Percentiles rank a stretch among this genome's conserved stretches.
These are phyloP conservation scores for Sambucus nigra DNA, from an alignment of 129 eudicot genomes.

Conservation along the genomic window DNA sequence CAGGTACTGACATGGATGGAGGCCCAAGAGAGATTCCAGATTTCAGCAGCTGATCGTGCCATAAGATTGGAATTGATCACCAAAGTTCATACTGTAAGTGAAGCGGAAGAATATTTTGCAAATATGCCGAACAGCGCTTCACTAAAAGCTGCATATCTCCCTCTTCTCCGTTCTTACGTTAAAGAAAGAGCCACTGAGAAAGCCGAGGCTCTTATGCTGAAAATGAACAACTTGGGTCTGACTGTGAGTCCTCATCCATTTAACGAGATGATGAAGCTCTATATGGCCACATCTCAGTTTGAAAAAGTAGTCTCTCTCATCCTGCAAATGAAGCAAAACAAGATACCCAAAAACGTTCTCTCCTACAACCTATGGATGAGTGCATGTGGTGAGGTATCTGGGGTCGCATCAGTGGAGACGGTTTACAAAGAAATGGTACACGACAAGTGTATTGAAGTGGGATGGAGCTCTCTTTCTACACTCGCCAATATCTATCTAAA, in stretches of 20 bases:
- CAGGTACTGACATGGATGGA: conserved; percentile 59
- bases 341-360: conserved; percentile 39
- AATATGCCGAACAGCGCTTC: conserved; percentile 28
- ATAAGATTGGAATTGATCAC: conserved; percentile 31
- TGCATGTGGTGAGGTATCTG: conserved; percentile 35
- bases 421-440: conserved; percentile 41
- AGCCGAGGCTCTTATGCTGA: conserved; percentile 52
- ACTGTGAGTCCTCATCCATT: conserved; percentile 42
- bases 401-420: conserved; percentile 23
- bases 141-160: conserved; percentile 38
- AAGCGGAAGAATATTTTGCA: conserved; percentile 46
- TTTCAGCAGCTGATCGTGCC: conserved; percentile 38
- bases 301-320: conserved; percentile 34
- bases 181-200: conserved; percentile 29
- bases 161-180: conserved; percentile 47
- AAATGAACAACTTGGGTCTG: conserved; percentile 29
- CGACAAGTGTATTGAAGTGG: conserved; percentile 33
- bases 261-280: conserved; percentile 63
- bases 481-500: conserved; percentile 48
- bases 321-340: conserved; percentile 36
- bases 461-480: conserved; percentile 59
- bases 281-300: conserved; percentile 37
- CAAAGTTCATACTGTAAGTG: conserved; percentile 23
- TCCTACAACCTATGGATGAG: conserved; percentile 69
- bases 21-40: conserved; percentile 19